Percentiles rank a stretch among this genome's conserved stretches.
Evolutionary conservation across 495 filamentous ascomycete species (phyloP).

Genomic region (Trichoderma asperelloides): DNA sequence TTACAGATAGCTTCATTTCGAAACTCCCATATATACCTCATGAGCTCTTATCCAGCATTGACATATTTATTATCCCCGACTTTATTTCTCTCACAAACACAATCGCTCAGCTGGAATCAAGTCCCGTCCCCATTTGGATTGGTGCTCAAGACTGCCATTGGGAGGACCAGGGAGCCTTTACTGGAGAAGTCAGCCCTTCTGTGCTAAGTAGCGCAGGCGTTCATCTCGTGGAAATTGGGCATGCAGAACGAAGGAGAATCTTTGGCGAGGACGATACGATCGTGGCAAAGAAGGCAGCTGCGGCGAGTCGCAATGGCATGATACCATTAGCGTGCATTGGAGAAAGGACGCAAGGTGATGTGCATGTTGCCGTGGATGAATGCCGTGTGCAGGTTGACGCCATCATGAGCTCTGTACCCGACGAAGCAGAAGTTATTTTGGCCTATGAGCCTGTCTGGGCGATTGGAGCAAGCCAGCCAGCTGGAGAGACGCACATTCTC

Average conservation of each 20-base stretch:
- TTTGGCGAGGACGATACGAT: conserved; percentile 63
- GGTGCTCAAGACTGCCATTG: conserved; percentile 71
- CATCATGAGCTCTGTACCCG: conserved; percentile 48
- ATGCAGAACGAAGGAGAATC: conserved; percentile 63
- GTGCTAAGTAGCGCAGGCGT: conserved; percentile 56
- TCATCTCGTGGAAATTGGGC: conserved; percentile 64
- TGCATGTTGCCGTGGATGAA: conserved; percentile 53
- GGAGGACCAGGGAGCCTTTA: conserved; percentile 60
- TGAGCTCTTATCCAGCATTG: conserved; percentile 29
- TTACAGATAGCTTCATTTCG: conserved; percentile 46
- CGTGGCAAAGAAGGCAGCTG: conserved; percentile 57
- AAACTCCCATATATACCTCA: conserved; percentile 12
- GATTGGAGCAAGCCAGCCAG: conserved; percentile 68
- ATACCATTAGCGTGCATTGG: conserved; percentile 75
- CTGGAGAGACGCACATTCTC: conserved; percentile 59
- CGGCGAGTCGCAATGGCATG: conserved; percentile 57
- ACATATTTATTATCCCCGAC: conserved; percentile 66
- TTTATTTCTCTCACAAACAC: conserved; percentile 57
- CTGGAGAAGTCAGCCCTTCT: conserved; percentile 65
- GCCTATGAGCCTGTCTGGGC: conserved; percentile 91
- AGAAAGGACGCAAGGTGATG: conserved; percentile 37
- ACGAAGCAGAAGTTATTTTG: conserved; percentile 59
- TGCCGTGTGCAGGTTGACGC: conserved; percentile 54
- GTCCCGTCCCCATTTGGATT: conserved; percentile 43
- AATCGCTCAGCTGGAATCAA: conserved; percentile 37